These are phyloP conservation scores for Fagopyrum esculentum DNA, from an alignment of 148 eudicot genomes.

Conservation along the genomic window DNA sequence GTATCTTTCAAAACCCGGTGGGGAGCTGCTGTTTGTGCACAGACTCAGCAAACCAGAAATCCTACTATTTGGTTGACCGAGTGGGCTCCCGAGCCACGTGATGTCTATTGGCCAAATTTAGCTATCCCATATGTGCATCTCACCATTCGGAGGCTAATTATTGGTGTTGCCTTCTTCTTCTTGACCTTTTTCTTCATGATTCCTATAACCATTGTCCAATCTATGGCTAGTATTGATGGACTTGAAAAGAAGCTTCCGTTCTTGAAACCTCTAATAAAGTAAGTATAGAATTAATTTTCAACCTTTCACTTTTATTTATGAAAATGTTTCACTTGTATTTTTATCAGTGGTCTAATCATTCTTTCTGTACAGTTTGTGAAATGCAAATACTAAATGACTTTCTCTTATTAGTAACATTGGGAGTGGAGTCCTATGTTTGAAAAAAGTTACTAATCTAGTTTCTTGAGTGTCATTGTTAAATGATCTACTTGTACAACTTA, in stretches of 20 bases:
- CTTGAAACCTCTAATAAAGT: constrained; percentile 60
- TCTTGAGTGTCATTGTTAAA: not conserved
- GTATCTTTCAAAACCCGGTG: constrained; percentile 93
- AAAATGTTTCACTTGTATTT: not conserved
- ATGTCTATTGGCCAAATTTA: constrained; percentile 77
- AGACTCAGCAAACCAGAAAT: constrained; percentile 92
- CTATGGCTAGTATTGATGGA: constrained; percentile 85
- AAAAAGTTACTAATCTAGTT: not conserved
- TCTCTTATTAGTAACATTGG: not conserved
- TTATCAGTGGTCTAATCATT: not conserved
- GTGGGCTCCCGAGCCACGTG: constrained; percentile 98
- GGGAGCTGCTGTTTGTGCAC: constrained; percentile 99
- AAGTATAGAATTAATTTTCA: constrained; percentile 22
- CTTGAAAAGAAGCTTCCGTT: constrained; percentile 56
- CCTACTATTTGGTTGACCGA: constrained; percentile 95
- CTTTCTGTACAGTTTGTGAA: not conserved
- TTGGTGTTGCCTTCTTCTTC: constrained; percentile 80
- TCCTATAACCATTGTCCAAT: constrained; percentile 80
- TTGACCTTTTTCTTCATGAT: constrained; percentile 93
- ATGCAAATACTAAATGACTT: not conserved
- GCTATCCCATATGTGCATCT: constrained; percentile 83
- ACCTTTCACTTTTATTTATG: not conserved
- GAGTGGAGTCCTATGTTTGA: not conserved
- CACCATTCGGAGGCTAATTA: constrained; percentile 67
- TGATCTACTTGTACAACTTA: not conserved